Evolutionary conservation across 78 protist species (phyloP).

Genomic region (Tieghemostelium lacteum): DNA sequence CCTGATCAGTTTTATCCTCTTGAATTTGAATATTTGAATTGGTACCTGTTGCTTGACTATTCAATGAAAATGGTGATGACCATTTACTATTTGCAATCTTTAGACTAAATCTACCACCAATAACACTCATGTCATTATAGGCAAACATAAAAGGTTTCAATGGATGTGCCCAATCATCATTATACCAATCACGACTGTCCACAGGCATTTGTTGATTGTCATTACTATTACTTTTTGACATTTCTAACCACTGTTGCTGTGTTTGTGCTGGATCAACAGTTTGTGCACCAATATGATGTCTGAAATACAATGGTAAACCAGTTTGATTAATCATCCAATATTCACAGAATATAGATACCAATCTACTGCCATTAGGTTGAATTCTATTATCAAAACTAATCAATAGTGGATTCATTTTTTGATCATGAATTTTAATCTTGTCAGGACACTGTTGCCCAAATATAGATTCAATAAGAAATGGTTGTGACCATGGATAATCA

Average conservation of each 20-base stretch:
- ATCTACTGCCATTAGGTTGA: conserved; percentile 43
- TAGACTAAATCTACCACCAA: conserved; percentile 51
- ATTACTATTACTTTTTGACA: too few species aligned
- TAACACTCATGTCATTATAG: conserved; percentile 17
- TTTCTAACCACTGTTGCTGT: too few species aligned
- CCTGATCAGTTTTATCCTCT: conserved; percentile 46
- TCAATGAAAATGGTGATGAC: conserved; percentile 61
- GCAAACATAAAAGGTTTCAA: conserved; percentile 72
- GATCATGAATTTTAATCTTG: conserved; percentile 32
- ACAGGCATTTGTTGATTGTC: conserved; percentile 36
- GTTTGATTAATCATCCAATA: conserved; percentile 83
- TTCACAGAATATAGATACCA: conserved; percentile 45
- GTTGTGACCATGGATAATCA: conserved; percentile 63
- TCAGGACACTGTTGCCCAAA: conserved; percentile 6
- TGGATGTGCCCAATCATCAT: conserved; percentile 53
- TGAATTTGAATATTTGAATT: conserved; percentile 38
- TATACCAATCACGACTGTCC: conserved; percentile 32
- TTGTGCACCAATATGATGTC: conserved; percentile 77
- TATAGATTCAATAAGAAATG: conserved; percentile 37
- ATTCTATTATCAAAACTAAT: conserved; percentile 65
- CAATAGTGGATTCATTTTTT: conserved; percentile 13
- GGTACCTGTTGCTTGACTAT: neutral
- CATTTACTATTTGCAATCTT: conserved; percentile 49
- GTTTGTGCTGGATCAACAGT: conserved; percentile 65
- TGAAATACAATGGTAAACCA: conserved; percentile 64